phyloP scores from a whole-genome alignment of 164 flowering plant genomes.

The Saururus chinensis region DNA sequence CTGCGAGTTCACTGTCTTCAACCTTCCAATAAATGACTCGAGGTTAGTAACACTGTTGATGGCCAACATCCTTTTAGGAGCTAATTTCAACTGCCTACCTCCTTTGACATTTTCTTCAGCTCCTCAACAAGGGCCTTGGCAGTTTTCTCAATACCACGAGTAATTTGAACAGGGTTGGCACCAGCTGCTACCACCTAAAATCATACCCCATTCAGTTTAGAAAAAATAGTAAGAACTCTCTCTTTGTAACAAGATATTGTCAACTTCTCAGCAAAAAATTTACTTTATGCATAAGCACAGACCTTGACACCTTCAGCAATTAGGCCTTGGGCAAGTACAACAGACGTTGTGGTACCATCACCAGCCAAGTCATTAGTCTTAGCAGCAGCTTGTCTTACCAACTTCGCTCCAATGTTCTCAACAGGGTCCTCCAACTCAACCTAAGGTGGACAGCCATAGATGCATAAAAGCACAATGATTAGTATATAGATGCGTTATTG shows the following conservation, averaged over 20 bases:
- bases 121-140: conserved; percentile 81
- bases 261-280: no score
- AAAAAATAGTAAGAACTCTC: no score
- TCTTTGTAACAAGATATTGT: no score
- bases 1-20: conserved; percentile 95
- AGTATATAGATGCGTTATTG: not conserved
- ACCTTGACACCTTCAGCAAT: conserved; percentile 98
- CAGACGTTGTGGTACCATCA: conserved; percentile 99
- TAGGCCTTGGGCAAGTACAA: conserved; percentile 96
- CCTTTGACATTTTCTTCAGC: conserved; percentile 78
- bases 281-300: conserved; percentile 3
- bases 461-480: no score
- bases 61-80: no score
- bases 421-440: conserved; percentile 98
- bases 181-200: conserved; percentile 96
- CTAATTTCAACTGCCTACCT: conserved; percentile 29
- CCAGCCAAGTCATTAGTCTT: conserved; percentile 99
- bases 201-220: not conserved
- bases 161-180: conserved; percentile 93
- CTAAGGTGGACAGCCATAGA: conserved; percentile 14
- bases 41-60: no score
- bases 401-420: conserved; percentile 93
- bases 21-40: conserved; percentile 30
- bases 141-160: conserved; percentile 96
- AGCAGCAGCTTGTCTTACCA: conserved; percentile 98